Evolutionary conservation across 306 rosid genomes (phyloP).

Genomic region (Arachis stenosperma): DNA sequence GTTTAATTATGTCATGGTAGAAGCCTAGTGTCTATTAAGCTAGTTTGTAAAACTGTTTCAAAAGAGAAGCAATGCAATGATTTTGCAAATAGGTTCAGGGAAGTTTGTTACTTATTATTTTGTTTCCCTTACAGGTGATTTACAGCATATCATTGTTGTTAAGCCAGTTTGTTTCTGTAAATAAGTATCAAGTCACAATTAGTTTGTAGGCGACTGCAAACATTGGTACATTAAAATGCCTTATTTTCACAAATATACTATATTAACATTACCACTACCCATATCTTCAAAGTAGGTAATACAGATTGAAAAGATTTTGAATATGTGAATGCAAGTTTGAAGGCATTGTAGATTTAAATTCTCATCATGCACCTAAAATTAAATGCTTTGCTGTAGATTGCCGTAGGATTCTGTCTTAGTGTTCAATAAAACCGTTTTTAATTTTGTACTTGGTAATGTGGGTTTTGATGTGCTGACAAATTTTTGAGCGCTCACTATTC

Average conservation of each 20-base stretch:
- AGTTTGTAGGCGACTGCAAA: neutral
- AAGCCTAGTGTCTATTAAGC: neutral
- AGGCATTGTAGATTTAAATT: slow-evolving; percentile 21
- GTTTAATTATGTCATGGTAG: neutral
- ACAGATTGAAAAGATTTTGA: slow-evolving; percentile 11
- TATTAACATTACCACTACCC: neutral
- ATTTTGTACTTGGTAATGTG: neutral
- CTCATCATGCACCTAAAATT: slow-evolving; percentile 1
- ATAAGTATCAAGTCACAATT: neutral
- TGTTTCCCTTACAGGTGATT: neutral
- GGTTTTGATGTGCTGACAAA: slow-evolving; percentile 2
- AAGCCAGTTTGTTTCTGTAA: too few species aligned
- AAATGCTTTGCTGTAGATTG: slow-evolving; percentile 11
- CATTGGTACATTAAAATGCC: neutral
- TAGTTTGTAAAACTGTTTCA: neutral
- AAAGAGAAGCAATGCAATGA: neutral
- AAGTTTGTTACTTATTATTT: neutral
- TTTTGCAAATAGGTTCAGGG: neutral
- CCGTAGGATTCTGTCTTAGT: neutral
- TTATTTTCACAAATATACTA: neutral
- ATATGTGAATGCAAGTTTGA: neutral
- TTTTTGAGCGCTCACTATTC: slow-evolving; percentile 9
- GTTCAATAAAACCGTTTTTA: neutral
- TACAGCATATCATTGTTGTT: neutral
- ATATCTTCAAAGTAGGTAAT: neutral